Evolutionary conservation across 345 rosid genomes (phyloP).

Genomic region (Rhizophora apiculata): DNA sequence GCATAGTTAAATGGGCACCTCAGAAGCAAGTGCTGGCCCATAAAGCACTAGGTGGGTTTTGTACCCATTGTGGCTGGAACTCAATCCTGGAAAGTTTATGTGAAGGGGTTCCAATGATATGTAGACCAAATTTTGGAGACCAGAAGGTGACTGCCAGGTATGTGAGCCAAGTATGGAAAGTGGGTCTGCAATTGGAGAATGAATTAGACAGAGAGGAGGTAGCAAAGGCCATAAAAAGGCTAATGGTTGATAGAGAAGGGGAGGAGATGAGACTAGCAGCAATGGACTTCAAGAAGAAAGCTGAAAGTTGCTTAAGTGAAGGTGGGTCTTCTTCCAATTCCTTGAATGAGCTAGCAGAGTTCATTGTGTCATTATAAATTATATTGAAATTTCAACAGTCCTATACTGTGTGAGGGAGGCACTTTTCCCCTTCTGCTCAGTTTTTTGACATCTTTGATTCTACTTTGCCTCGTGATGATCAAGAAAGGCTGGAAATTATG

Average conservation of each 20-base stretch:
- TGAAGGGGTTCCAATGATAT: constrained; percentile 47
- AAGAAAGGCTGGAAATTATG: constrained; percentile 72
- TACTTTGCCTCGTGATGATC: constrained; percentile 66
- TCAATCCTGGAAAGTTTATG: constrained; percentile 45
- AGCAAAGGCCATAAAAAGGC: constrained; percentile 3
- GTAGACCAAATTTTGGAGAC: constrained; percentile 42
- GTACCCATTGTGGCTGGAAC: constrained; percentile 60
- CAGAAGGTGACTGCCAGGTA: constrained; percentile 42
- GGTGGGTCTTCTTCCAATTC: constrained; percentile 9
- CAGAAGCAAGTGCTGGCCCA: constrained; percentile 45
- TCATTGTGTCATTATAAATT: too few relatives aligned
- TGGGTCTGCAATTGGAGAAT: constrained; percentile 38
- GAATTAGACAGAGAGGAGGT: constrained; percentile 21
- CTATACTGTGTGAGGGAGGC: too few relatives aligned
- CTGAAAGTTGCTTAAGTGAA: background rate
- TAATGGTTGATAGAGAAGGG: constrained; percentile 18
- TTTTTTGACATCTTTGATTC: constrained; percentile 84
- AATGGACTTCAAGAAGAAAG: constrained; percentile 3
- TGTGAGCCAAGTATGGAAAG: constrained; percentile 34
- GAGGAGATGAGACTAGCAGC: constrained; percentile 8
- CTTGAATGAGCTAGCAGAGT: too few relatives aligned
- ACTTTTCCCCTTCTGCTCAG: constrained; percentile 76
- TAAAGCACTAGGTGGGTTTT: constrained; percentile 43
- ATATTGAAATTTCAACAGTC: too few relatives aligned
- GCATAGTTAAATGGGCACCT: constrained; percentile 51